Percentiles rank a stretch among this genome's conserved stretches.
Evolutionary conservation across 257 asterid species (phyloP).

Genomic region (Leptodermis oblonga): DNA sequence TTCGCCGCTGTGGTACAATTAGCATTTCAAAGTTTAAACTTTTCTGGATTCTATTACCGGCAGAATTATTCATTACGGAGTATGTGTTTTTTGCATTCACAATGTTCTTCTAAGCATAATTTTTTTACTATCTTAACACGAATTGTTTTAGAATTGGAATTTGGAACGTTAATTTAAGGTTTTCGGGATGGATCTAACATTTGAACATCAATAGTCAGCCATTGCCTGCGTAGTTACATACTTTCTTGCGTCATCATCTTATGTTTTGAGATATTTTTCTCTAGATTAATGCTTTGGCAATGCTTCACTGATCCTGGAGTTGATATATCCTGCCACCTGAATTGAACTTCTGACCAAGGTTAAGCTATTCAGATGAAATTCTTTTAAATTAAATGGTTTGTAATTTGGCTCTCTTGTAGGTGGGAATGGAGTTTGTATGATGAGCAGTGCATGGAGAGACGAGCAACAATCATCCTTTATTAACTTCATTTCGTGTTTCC

Average conservation of each 20-base stretch:
- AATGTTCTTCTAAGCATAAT: neutral
- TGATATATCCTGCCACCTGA: neutral
- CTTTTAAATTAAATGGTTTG: constrained; percentile 1
- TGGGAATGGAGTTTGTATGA: constrained; percentile 73
- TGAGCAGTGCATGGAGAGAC: constrained; percentile 76
- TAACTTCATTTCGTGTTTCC: constrained; percentile 73
- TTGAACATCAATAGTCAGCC: neutral
- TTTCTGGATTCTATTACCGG: neutral
- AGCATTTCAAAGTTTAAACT: neutral
- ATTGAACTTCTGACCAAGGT: neutral
- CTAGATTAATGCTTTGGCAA: neutral
- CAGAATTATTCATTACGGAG: neutral
- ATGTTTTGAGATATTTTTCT: neutral
- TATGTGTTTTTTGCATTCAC: too few relatives aligned
- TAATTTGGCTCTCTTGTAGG: constrained; percentile 38
- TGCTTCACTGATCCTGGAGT: constrained; percentile 3
- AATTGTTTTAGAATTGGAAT: neutral
- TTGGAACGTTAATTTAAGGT: neutral
- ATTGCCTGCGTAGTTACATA: neutral
- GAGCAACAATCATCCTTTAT: constrained; percentile 80
- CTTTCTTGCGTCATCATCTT: neutral
- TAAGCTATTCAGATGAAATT: constrained; percentile 5
- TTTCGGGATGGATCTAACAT: neutral
- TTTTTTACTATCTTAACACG: neutral
- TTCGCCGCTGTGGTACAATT: too few relatives aligned